phyloP scores from a whole-genome alignment of 2,329 filamentous ascomycete genomes.

The Clathrospora elynae region DNA sequence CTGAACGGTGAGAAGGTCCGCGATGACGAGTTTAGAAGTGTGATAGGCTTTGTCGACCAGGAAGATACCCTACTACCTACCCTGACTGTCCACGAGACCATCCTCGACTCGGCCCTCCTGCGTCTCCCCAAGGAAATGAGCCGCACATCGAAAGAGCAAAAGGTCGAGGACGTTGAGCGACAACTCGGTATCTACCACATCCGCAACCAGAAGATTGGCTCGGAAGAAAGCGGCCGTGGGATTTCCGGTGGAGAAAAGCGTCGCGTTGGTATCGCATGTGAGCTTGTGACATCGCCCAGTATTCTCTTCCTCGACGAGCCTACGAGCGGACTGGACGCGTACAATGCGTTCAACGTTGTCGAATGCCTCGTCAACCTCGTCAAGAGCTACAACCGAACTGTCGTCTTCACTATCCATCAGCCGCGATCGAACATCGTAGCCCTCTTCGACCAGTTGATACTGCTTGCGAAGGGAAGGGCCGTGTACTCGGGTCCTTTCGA shows the following conservation, averaged over 20 bases:
- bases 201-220: slow-evolving; percentile 92
- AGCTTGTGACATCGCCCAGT: slow-evolving; percentile 94
- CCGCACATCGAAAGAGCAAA: slow-evolving; percentile 82
- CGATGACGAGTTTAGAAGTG: slow-evolving; percentile 84
- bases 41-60: slow-evolving; percentile 96
- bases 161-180: slow-evolving; percentile 89
- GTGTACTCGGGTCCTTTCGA: slow-evolving; percentile 93
- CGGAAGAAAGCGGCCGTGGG: slow-evolving; percentile 91
- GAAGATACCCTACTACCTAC: slow-evolving; percentile 97
- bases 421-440: slow-evolving; percentile 98
- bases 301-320: slow-evolving; percentile 97
- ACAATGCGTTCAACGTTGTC: slow-evolving; percentile 97
- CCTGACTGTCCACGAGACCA: slow-evolving; percentile 96
- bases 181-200: slow-evolving; percentile 95
- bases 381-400: slow-evolving; percentile 94
- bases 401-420: slow-evolving; percentile 98
- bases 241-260: slow-evolving; percentile 98
- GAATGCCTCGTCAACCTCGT: slow-evolving; percentile 94
- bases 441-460: slow-evolving; percentile 89
- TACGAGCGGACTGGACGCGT: slow-evolving; percentile 93
- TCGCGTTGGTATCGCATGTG: slow-evolving; percentile 94
- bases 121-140: slow-evolving; percentile 94
- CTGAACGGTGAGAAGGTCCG: slow-evolving; percentile 90
- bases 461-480: slow-evolving; percentile 84
- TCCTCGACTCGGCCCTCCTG: slow-evolving; percentile 88